These are phyloP conservation scores for Penicillium sp. DNA, from an alignment of 2,329 filamentous ascomycete genomes.

Conservation along the genomic window DNA sequence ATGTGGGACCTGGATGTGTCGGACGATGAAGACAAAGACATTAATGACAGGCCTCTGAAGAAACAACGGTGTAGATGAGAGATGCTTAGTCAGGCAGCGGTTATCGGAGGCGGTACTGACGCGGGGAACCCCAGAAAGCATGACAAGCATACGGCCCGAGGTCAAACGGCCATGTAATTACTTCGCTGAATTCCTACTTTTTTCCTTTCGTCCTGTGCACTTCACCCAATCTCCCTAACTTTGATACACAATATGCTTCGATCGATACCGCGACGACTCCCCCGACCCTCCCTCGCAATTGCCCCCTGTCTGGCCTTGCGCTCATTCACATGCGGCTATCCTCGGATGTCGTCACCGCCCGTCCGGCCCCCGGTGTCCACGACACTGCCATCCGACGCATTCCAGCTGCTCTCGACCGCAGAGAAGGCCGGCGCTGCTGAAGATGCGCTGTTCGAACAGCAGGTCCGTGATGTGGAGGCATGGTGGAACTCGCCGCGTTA, in stretches of 20 bases:
- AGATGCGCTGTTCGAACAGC: conserved; percentile 76
- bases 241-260: conserved; percentile 31
- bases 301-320: conserved; percentile 28
- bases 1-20: too few relatives aligned
- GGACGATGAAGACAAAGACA: too few relatives aligned
- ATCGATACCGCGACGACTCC: conserved; percentile 33
- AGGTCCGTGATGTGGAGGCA: conserved; percentile 76
- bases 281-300: conserved; percentile 29
- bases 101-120: conserved; percentile 4
- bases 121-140: conserved; percentile 8
- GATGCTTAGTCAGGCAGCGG: conserved; percentile 9
- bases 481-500: conserved; percentile 90
- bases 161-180: conserved; percentile 1
- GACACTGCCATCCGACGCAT: conserved; percentile 66
- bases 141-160: conserved; percentile 7
- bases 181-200: neutral
- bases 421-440: conserved; percentile 76
- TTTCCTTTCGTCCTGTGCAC: neutral
- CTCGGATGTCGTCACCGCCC: conserved; percentile 53
- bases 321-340: conserved; percentile 36
- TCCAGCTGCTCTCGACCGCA: conserved; percentile 74
- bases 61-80: neutral
- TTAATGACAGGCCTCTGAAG: too few relatives aligned
- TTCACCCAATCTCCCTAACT: neutral
- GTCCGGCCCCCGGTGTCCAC: conserved; percentile 60